phyloP scores from a whole-genome alignment of 305 asterid species.

The Fraxinus latifolia region DNA sequence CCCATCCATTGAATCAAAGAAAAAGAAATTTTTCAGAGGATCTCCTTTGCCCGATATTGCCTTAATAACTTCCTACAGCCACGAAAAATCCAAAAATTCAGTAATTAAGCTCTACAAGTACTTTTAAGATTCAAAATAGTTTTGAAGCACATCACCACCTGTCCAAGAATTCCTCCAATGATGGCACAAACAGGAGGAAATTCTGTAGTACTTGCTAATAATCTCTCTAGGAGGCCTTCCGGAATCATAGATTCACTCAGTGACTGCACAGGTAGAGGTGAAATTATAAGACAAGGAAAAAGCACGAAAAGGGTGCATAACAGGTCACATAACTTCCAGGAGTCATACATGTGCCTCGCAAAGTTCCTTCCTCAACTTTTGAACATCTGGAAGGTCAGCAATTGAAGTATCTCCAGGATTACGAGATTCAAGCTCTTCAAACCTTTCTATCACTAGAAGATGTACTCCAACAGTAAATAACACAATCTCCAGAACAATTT shows the following conservation, averaged over 20 bases:
- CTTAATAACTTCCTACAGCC: constrained; percentile 80
- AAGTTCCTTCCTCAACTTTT: constrained; percentile 64
- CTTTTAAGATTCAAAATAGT: background rate
- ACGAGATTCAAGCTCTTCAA: constrained; percentile 71
- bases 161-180: constrained; percentile 91
- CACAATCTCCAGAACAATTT: background rate
- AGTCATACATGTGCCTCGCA: constrained; percentile 59
- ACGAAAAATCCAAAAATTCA: constrained; percentile 4
- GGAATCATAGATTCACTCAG: constrained; percentile 65
- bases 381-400: constrained; percentile 61
- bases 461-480: background rate
- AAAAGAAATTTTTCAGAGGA: constrained; percentile 87
- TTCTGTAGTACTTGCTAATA: constrained; percentile 62
- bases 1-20: constrained; percentile 77
- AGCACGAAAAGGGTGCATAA: background rate
- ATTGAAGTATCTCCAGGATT: constrained; percentile 68
- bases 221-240: constrained; percentile 67
- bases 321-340: background rate
- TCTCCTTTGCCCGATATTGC: constrained; percentile 96
- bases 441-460: constrained; percentile 73
- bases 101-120: background rate
- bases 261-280: constrained; percentile 40
- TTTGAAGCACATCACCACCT: constrained; percentile 40
- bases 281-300: constrained; percentile 19
- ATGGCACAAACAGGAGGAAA: constrained; percentile 94